Conservation (phyloP, 2,329 filamentous ascomycete species). For the Neocatenulostroma microsporum region DNA sequence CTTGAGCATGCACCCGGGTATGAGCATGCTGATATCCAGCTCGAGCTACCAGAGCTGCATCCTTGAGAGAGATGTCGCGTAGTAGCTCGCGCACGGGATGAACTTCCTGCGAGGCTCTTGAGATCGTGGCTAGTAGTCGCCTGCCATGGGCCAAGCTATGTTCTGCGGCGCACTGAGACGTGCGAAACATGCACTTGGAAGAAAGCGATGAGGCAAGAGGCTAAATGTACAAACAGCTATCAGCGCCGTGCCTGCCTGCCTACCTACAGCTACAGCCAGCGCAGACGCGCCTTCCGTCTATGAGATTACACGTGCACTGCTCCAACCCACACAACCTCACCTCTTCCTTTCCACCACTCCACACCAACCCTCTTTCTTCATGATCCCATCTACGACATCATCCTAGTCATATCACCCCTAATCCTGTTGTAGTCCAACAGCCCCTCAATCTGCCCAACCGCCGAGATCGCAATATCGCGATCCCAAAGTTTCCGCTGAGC, state of each 20-base stretch:
- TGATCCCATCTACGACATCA: conserved; percentile 42
- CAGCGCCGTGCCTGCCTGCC: background rate
- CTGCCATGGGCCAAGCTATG: no score
- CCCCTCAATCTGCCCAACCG: conserved; percentile 88
- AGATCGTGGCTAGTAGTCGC: no score
- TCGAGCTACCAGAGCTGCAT: no score
- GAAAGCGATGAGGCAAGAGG: no score
- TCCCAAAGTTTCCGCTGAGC: conserved; percentile 95
- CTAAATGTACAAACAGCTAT: conserved; percentile 2
- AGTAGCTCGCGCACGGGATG: no score
- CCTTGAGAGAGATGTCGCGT: no score
- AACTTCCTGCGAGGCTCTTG: no score
- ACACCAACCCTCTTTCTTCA: background rate
- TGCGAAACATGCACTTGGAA: no score
- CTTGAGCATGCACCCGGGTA: no score
- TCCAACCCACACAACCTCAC: background rate
- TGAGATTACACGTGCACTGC: conserved; percentile 6
- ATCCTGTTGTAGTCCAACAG: conserved; percentile 67
- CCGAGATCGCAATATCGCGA: conserved; percentile 87
- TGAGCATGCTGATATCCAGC: no score
- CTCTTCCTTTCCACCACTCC: background rate
- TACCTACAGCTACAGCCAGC: background rate
- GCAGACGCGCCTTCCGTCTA: conserved; percentile 1
- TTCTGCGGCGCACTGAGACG: no score
- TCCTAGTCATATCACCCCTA: conserved; percentile 81